Percentiles rank a stretch among this genome's conserved stretches.
phyloP scores from a whole-genome alignment of 768 basidiomycete species.

The Mycena capillaripes region DNA sequence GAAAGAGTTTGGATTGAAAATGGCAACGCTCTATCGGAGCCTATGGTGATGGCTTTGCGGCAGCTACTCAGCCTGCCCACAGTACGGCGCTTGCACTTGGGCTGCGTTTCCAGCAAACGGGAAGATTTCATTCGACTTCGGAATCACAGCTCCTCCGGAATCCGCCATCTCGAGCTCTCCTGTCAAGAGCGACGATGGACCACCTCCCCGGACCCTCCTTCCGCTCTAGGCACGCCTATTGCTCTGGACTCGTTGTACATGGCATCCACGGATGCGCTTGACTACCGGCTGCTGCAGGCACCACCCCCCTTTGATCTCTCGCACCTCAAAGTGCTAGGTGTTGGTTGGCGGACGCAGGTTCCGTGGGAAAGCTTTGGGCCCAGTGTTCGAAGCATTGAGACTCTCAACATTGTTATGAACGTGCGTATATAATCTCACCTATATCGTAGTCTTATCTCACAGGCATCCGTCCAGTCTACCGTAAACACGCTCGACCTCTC shows the following conservation, averaged over 20 bases:
- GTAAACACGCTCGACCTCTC: background rate
- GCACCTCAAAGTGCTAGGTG: background rate
- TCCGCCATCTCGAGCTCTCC: background rate
- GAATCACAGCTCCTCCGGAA: background rate
- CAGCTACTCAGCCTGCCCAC: background rate
- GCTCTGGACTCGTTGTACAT: background rate
- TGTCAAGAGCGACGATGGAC: background rate
- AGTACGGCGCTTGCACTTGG: background rate
- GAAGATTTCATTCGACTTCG: background rate
- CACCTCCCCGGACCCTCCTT: background rate
- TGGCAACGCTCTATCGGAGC: background rate
- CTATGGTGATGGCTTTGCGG: background rate
- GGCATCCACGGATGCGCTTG: background rate
- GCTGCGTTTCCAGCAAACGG: background rate
- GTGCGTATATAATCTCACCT: background rate
- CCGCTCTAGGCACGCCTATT: background rate
- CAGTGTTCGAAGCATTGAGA: background rate
- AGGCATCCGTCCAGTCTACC: background rate
- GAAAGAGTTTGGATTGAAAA: background rate
- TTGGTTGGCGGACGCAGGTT: background rate
- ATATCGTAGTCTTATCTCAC: background rate
- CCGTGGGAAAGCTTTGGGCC: background rate
- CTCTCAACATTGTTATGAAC: background rate
- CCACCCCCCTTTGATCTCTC: background rate
- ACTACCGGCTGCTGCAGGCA: background rate